Evolutionary conservation across 345 rosid species (phyloP).

Genomic region (Hevea brasiliensis): DNA sequence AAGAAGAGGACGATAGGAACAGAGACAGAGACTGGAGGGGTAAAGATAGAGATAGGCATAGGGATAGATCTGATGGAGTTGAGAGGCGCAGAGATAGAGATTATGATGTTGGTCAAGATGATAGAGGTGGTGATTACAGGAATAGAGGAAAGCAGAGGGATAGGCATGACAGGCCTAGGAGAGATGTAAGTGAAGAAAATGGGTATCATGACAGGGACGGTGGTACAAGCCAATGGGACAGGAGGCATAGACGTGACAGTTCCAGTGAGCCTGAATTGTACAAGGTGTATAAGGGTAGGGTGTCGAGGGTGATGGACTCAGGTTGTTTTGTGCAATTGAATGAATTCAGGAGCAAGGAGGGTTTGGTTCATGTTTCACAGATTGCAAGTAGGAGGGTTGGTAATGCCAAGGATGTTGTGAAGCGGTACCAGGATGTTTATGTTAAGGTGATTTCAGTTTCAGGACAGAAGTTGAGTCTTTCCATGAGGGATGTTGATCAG

Average conservation of each 20-base stretch:
- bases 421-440: slow-evolving; percentile 73
- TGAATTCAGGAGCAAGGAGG: slow-evolving; percentile 84
- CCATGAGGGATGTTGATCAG: slow-evolving; percentile 81
- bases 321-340: slow-evolving; percentile 83
- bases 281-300: slow-evolving; percentile 73
- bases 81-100: slow-evolving; percentile 24
- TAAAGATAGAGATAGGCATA: slow-evolving; percentile 29
- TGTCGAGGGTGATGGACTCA: slow-evolving; percentile 77
- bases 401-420: slow-evolving; percentile 58
- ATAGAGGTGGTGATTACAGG: slow-evolving; percentile 20
- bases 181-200: slow-evolving; percentile 11
- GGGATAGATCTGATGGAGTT: not conserved
- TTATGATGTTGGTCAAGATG: slow-evolving; percentile 9
- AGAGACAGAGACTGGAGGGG: slow-evolving; percentile 22
- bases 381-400: slow-evolving; percentile 24
- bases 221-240: not conserved
- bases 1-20: slow-evolving; percentile 28
- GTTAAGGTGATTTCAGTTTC: slow-evolving; percentile 73
- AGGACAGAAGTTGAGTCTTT: slow-evolving; percentile 57
- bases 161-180: slow-evolving; percentile 8
- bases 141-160: slow-evolving; percentile 20
- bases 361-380: slow-evolving; percentile 59
- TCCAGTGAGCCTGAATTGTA: slow-evolving; percentile 19
- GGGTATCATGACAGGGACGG: slow-evolving; percentile 2
- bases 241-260: not conserved